Conservation (phyloP, 306 rosid species). For the Cucumis hystrix region DNA sequence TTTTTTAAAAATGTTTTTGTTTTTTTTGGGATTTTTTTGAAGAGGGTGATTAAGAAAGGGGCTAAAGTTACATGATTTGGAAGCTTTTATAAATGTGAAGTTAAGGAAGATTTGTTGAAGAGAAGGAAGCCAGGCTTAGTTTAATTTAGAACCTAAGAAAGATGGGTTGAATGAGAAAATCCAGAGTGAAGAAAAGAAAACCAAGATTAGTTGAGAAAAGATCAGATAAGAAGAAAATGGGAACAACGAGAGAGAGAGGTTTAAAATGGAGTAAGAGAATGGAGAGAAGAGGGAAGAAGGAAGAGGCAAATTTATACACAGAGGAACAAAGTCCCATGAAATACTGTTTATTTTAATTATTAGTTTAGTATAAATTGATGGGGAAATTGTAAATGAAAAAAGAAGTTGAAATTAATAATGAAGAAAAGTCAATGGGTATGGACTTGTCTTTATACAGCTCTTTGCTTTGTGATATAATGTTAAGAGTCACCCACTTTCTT, state of each 20-base stretch:
- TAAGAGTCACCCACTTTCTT: neutral
- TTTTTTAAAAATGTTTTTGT: neutral
- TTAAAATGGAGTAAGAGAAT: neutral
- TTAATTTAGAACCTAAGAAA: neutral
- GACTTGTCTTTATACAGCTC: neutral
- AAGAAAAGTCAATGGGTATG: constrained; percentile 20
- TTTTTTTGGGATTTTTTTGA: neutral
- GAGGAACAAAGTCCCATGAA: neutral
- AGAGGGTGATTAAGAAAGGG: constrained; percentile 1
- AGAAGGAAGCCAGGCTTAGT: constrained; percentile 34
- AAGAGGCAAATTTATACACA: constrained; percentile 3
- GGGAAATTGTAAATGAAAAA: neutral
- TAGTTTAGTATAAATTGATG: neutral
- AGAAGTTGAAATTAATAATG: neutral
- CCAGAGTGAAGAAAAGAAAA: neutral
- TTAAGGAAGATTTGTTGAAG: constrained; percentile 30
- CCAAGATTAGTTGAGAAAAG: neutral
- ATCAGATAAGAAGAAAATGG: neutral
- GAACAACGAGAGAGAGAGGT: neutral
- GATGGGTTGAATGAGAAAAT: neutral
- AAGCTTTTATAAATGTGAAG: constrained; percentile 41
- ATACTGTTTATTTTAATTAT: neutral
- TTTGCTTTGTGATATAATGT: constrained; percentile 2
- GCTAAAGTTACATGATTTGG: constrained; percentile 45
- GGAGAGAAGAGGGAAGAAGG: neutral